Conservation (phyloP, 2,329 filamentous ascomycete species). For the Aspergillus uvarum region DNA sequence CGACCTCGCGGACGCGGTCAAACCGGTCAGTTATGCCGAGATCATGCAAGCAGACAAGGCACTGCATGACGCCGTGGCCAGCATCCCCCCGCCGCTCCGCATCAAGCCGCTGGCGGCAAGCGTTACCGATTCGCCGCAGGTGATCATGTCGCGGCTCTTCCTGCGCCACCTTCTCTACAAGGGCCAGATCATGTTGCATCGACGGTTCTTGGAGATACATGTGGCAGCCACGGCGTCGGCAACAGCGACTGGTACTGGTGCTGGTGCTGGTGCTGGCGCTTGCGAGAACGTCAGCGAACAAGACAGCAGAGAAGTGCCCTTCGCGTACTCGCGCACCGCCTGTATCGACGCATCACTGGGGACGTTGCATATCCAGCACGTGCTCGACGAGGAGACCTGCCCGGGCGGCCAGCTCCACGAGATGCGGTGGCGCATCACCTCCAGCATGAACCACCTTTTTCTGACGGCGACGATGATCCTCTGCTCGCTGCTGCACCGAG, state of each 20-base stretch:
- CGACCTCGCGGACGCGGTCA: conserved; percentile 30
- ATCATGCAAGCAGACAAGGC: conserved; percentile 30
- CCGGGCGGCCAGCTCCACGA: conserved; percentile 54
- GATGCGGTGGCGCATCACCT: conserved; percentile 58
- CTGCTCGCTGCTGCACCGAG: conserved; percentile 36
- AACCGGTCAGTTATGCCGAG: conserved; percentile 28
- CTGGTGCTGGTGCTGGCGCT: no score
- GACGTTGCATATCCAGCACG: conserved; percentile 49
- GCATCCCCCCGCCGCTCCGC: conserved; percentile 14
- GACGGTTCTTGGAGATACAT: conserved; percentile 12
- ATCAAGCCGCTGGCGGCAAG: conserved; percentile 19
- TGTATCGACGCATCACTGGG: conserved; percentile 50
- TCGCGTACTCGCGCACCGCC: conserved; percentile 42
- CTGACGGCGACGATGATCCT: conserved; percentile 60
- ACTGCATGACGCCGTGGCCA: conserved; percentile 25
- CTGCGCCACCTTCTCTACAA: conserved; percentile 25
- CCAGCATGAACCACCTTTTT: conserved; percentile 60
- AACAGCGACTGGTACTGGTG: no score
- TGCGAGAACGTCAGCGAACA: no score
- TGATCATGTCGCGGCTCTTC: conserved; percentile 24
- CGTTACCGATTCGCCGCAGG: conserved; percentile 23
- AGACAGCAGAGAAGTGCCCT: conserved; percentile 11
- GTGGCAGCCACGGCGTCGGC: background rate
- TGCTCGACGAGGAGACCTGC: conserved; percentile 51
- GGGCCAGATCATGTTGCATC: conserved; percentile 25